Percentiles rank a stretch among this genome's conserved stretches.
phyloP scores from a whole-genome alignment of 805 yeast species.

The Ogataea siamensis region DNA sequence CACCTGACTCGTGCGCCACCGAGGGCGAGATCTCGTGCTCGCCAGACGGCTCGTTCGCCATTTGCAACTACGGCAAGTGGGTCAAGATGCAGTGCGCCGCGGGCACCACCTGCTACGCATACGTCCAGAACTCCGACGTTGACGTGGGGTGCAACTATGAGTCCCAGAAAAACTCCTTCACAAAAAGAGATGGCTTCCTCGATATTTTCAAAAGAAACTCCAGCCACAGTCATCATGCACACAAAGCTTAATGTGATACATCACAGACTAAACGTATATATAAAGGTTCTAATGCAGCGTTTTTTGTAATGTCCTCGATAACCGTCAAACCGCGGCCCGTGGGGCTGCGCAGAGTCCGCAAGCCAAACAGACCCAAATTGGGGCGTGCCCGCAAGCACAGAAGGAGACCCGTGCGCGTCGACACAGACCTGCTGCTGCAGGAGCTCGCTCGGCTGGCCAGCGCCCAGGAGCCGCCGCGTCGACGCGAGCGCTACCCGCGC shows the following conservation, averaged over 20 bases:
- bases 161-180: slow-evolving; percentile 30
- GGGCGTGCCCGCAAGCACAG: neutral
- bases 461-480: neutral
- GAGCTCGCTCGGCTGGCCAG: slow-evolving; percentile 1
- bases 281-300: slow-evolving; percentile 1
- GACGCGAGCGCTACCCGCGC: slow-evolving; percentile 8
- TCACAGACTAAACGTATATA: slow-evolving; percentile 3
- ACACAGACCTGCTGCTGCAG: neutral
- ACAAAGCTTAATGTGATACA: slow-evolving; percentile 5
- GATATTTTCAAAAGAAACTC: slow-evolving; percentile 26
- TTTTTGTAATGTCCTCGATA: slow-evolving; percentile 1
- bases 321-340: slow-evolving; percentile 5
- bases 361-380: neutral
- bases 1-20: slow-evolving; percentile 38
- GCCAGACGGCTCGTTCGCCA: slow-evolving; percentile 48
- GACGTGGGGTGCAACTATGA: slow-evolving; percentile 49
- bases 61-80: slow-evolving; percentile 60
- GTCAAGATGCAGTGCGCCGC: slow-evolving; percentile 55
- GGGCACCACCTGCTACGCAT: slow-evolving; percentile 63
- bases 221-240: slow-evolving; percentile 22
- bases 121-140: slow-evolving; percentile 40
- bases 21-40: slow-evolving; percentile 55
- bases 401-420: neutral
- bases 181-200: slow-evolving; percentile 29
- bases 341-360: neutral